Conservation (phyloP, 176 grass and related monocot genomes). For the Hyparrhenia diplandra region DNA sequence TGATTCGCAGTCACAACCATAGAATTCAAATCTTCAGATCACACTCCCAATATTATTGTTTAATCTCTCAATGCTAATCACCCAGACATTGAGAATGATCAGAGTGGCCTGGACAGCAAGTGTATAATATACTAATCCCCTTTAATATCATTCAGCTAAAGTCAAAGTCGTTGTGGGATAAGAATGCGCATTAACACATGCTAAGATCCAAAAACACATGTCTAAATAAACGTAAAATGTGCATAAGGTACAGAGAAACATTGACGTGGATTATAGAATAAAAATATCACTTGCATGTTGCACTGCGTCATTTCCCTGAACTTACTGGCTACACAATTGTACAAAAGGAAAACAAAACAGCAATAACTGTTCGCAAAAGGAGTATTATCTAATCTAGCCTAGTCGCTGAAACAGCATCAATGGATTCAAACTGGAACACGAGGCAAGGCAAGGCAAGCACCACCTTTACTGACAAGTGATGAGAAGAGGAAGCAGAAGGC, state of each 20-base stretch:
- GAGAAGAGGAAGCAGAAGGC: constrained; percentile 51
- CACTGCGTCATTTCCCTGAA: neutral
- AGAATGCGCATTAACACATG: too few species aligned
- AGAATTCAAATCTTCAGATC: neutral
- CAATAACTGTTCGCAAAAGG: too few species aligned
- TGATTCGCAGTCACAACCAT: neutral
- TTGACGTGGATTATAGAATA: neutral
- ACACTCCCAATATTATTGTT: neutral
- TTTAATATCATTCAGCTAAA: constrained; percentile 7
- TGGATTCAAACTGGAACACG: neutral
- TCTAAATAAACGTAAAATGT: neutral
- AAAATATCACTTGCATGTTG: constrained; percentile 3
- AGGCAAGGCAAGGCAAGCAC: neutral
- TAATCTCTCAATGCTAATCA: neutral
- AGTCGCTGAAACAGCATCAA: neutral
- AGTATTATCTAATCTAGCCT: neutral
- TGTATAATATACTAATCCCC: neutral
- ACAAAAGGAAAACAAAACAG: too few species aligned
- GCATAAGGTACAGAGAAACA: neutral
- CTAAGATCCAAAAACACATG: neutral
- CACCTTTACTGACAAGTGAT: constrained; percentile 75
- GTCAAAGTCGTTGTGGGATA: too few species aligned
- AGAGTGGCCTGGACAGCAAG: neutral
- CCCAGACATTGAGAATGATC: neutral
- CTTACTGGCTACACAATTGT: neutral